Evolutionary conservation across 2,329 filamentous ascomycete species (phyloP).

Genomic region (Podosphaera aphanis): DNA sequence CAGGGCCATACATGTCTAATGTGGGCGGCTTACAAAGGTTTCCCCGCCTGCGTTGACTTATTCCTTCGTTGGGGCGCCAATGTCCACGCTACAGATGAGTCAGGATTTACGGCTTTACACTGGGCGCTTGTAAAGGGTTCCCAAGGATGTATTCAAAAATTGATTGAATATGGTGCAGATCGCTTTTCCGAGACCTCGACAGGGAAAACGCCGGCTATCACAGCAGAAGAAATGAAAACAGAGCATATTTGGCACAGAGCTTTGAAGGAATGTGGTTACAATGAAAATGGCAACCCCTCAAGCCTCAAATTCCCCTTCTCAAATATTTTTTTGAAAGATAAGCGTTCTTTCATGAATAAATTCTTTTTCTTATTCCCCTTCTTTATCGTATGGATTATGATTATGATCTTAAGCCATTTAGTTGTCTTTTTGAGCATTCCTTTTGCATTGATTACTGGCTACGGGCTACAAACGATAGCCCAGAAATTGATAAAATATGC

Average conservation of each 20-base stretch:
- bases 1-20: slow-evolving; percentile 88
- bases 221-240: slow-evolving; percentile 79
- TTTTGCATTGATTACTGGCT: slow-evolving; percentile 38
- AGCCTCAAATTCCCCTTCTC: slow-evolving; percentile 49
- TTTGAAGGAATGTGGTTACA: slow-evolving; percentile 63
- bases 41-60: slow-evolving; percentile 71
- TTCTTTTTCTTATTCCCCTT: slow-evolving; percentile 86
- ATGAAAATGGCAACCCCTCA: slow-evolving; percentile 49
- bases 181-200: slow-evolving; percentile 72
- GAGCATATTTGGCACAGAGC: slow-evolving; percentile 60
- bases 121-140: slow-evolving; percentile 94
- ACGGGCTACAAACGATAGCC: slow-evolving; percentile 52
- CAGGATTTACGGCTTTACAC: slow-evolving; percentile 82
- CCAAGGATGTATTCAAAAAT: slow-evolving; percentile 68
- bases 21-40: slow-evolving; percentile 98
- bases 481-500: slow-evolving; percentile 61
- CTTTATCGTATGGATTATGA: slow-evolving; percentile 42
- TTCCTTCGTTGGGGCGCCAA: slow-evolving; percentile 89
- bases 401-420: slow-evolving; percentile 51
- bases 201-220: slow-evolving; percentile 72
- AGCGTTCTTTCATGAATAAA: slow-evolving; percentile 52
- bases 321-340: slow-evolving; percentile 51
- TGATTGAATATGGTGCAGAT: slow-evolving; percentile 88
- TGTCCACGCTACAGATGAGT: slow-evolving; percentile 72
- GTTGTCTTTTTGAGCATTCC: slow-evolving; percentile 59